These are phyloP conservation scores for Sporothrix humicola DNA, from an alignment of 2,329 filamentous ascomycete species.

Conservation along the genomic window DNA sequence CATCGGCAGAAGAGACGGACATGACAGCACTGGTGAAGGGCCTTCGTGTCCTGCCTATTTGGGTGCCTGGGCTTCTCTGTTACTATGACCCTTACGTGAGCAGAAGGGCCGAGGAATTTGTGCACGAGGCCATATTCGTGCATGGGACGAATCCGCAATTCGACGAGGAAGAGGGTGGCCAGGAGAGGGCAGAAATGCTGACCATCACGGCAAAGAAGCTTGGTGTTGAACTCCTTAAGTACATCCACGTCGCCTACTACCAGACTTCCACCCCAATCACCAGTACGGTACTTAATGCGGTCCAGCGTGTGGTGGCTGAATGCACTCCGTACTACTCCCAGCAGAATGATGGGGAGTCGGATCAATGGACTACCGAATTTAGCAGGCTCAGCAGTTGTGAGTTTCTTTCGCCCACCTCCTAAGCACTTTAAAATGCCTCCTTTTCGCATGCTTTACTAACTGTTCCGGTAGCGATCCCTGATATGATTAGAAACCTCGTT, in stretches of 20 bases:
- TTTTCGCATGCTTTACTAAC: conserved; percentile 38
- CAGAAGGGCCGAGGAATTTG: conserved; percentile 50
- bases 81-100: conserved; percentile 54
- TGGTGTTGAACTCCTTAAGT: conserved; percentile 53
- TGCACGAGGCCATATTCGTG: conserved; percentile 53
- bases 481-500: conserved; percentile 59
- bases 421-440: neutral
- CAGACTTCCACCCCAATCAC: conserved; percentile 50
- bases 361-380: conserved; percentile 45
- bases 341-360: conserved; percentile 37
- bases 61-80: conserved; percentile 58
- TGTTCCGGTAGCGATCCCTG: conserved; percentile 48
- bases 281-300: conserved; percentile 49
- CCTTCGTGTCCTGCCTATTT: conserved; percentile 49
- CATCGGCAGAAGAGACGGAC: neutral
- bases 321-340: conserved; percentile 51
- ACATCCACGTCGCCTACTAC: conserved; percentile 56
- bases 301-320: conserved; percentile 52
- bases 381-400: conserved; percentile 43
- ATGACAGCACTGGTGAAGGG: conserved; percentile 31
- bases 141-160: conserved; percentile 43
- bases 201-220: conserved; percentile 49
- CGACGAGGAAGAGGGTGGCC: conserved; percentile 44
- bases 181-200: conserved; percentile 43
- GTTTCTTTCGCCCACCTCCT: conserved; percentile 41